Percentiles rank a stretch among this genome's conserved stretches.
Evolutionary conservation across 768 basidiomycete species (phyloP).

Genomic region (Lactarius vividus): DNA sequence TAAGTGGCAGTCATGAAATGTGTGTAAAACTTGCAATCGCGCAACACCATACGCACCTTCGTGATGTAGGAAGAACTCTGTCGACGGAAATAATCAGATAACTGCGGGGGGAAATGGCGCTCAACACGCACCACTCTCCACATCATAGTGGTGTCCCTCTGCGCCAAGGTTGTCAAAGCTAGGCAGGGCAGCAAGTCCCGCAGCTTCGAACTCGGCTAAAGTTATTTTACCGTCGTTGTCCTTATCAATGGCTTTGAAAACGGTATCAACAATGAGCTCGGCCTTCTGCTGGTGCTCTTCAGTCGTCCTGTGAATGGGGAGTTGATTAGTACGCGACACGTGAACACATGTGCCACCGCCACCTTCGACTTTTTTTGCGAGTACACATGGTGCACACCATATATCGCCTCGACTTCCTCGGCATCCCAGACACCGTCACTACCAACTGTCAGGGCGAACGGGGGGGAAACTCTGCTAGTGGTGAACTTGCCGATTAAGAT

Average conservation of each 20-base stretch:
- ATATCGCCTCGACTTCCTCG: slow-evolving; percentile 92
- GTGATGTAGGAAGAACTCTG: slow-evolving; percentile 95
- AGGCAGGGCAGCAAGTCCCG: slow-evolving; percentile 74
- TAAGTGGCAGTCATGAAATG: slow-evolving; percentile 9
- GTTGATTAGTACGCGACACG: background rate
- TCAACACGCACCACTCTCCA: slow-evolving; percentile 72
- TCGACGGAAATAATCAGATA: slow-evolving; percentile 1
- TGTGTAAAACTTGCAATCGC: background rate
- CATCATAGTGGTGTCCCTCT: slow-evolving; percentile 91
- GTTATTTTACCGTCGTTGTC: slow-evolving; percentile 69
- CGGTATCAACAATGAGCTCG: slow-evolving; percentile 65
- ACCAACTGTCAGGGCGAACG: slow-evolving; percentile 13
- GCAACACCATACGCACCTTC: slow-evolving; percentile 59
- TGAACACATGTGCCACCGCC: background rate
- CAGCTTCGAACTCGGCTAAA: slow-evolving; percentile 65
- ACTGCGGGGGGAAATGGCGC: slow-evolving; percentile 3
- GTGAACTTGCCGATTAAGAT: slow-evolving; percentile 69
- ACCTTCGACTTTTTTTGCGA: slow-evolving; percentile 80
- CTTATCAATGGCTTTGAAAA: slow-evolving; percentile 71
- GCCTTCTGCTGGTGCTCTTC: slow-evolving; percentile 81
- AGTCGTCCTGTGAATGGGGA: slow-evolving; percentile 52
- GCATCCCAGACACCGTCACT: slow-evolving; percentile 82
- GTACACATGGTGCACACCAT: slow-evolving; percentile 92
- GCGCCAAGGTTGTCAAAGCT: slow-evolving; percentile 82
- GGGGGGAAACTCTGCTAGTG: slow-evolving; percentile 7